Base-by-base conservation (phyloP, 1,284 basidiomycete species). In the Athelia psychrophila region DNA sequence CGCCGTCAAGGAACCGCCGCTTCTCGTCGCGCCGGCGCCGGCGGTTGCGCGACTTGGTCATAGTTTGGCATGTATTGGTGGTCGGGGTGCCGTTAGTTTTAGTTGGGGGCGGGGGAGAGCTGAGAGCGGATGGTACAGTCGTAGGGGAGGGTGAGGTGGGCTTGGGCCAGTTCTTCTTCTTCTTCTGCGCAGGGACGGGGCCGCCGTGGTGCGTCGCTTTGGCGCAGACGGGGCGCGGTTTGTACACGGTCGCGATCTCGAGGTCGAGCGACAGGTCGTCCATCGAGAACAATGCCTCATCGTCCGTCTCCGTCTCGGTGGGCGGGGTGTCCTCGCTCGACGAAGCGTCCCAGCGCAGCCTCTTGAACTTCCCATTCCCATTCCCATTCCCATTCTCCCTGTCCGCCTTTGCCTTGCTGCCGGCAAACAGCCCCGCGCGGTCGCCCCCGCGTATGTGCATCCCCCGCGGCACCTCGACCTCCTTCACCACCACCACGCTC, bases 401-500 rank as follows among this genome's bases (percentile, higher is more conserved):
- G 65, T 50, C 56, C 61, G 1, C 63, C 64, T 52, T 68, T 60
- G 19, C 64, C 59, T 51, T 64, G 63, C 22, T 36, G 30, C 9
- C 58, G 60, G 38, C 56, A 58, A 25, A 63, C 57, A 30, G 27
- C 27, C 27, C 27, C 5, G 27, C 27, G 6, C 27, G 5, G 27
- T 30, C 27, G 5, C 27, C 27, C 13, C 27, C 27, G 6, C 27
- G 27, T 13, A 30, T 30, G 13, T 30, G 27, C 63, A 0, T 60
- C 53, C 3, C 51, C 42, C 0, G 49, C 62, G 46, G 65, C 58
- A 27, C 82, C 59, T 88, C 86, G 24, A 95, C 85, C 64, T 94
- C 91, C 67, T 91, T 91, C 18, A 93, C 86, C 16, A 95, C 82
- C 44, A 93, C 84, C 48, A 95, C 91, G 23, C 88, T 91, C 1